Conservation (phyloP, 2,329 filamentous ascomycete genomes). For the Ophiostoma ulmi region DNA sequence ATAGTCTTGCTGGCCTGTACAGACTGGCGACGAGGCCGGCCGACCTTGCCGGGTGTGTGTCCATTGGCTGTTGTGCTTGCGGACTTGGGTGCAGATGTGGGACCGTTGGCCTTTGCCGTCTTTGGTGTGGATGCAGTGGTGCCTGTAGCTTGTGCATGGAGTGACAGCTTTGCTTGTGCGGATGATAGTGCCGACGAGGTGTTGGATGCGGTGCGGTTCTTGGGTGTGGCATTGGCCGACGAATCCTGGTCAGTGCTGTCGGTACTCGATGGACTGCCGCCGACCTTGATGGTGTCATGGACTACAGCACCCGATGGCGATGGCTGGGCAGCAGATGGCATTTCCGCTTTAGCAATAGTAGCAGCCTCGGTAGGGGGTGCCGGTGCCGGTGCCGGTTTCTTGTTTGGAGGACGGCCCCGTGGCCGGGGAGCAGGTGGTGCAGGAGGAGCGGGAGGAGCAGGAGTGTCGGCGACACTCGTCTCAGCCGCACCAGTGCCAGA, state of each 20-base stretch:
- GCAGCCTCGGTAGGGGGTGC: background rate
- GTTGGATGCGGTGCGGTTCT: constrained; percentile 18
- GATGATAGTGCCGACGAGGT: background rate
- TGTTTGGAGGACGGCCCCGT: constrained; percentile 19
- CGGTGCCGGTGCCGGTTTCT: constrained; percentile 3
- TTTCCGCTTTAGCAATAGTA: background rate
- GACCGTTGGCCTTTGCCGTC: background rate
- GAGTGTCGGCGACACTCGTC: background rate
- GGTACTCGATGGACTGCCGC: constrained; percentile 38
- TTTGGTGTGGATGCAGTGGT: constrained; percentile 3
- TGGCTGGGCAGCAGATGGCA: constrained; percentile 30
- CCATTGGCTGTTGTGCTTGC: constrained; percentile 6
- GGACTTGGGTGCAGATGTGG: constrained; percentile 5
- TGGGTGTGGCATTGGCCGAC: constrained; percentile 25
- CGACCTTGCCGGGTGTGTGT: constrained; percentile 16
- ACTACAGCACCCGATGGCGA: constrained; percentile 44
- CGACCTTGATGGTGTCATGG: constrained; percentile 55
- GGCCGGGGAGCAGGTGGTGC: constrained; percentile 11
- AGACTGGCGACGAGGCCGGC: constrained; percentile 19
- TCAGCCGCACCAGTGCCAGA: background rate
- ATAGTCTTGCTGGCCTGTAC: background rate
- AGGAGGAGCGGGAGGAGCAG: background rate
- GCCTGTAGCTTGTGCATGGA: background rate
- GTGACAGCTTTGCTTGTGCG: constrained; percentile 8
- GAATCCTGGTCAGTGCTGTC: constrained; percentile 33